Percentiles rank a stretch among this genome's conserved stretches.
Evolutionary conservation across 805 yeast genomes (phyloP).

Genomic region (Wickerhamiella brachini): DNA sequence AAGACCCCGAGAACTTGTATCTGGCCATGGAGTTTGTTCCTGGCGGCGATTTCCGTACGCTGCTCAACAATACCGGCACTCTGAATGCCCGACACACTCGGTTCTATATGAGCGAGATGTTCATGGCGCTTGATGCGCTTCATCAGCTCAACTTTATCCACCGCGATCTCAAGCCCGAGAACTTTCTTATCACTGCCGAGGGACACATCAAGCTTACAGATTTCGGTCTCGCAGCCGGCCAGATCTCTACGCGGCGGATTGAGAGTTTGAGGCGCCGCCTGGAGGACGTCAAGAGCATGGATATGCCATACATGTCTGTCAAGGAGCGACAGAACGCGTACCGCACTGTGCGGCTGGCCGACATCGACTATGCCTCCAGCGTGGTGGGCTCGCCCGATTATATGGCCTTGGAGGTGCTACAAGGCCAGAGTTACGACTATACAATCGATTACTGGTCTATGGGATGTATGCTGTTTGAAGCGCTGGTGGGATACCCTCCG

Average conservation of each 20-base stretch:
- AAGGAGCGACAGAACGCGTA: conserved; percentile 80
- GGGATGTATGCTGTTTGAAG: conserved; percentile 94
- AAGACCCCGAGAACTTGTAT: conserved; percentile 77
- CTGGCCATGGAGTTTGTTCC: conserved; percentile 99
- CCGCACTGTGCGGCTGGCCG: conserved; percentile 54
- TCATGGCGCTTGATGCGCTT: conserved; percentile 80
- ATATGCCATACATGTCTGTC: conserved; percentile 58
- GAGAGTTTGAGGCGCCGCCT: conserved; percentile 68
- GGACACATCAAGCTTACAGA: conserved; percentile 93
- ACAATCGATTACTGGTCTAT: conserved; percentile 98
- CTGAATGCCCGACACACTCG: conserved; percentile 91
- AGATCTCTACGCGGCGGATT: conserved; percentile 81
- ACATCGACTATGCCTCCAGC: conserved; percentile 80
- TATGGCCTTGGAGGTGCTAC: conserved; percentile 95
- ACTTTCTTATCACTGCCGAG: conserved; percentile 73
- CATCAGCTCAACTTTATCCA: conserved; percentile 95
- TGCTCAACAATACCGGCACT: conserved; percentile 84
- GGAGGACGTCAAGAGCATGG: conserved; percentile 61
- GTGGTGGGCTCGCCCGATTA: conserved; percentile 98
- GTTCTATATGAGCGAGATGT: conserved; percentile 92
- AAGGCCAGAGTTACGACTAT: conserved; percentile 84
- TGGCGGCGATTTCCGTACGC: conserved; percentile 95
- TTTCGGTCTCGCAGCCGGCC: conserved; percentile 94
- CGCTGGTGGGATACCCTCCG: conserved; percentile 94
- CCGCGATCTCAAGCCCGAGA: conserved; percentile 92